Percentiles rank a stretch among this genome's conserved stretches.
These are phyloP conservation scores for Pontederia crassipes DNA, from an alignment of 176 grass and related monocot species.

Conservation along the genomic window DNA sequence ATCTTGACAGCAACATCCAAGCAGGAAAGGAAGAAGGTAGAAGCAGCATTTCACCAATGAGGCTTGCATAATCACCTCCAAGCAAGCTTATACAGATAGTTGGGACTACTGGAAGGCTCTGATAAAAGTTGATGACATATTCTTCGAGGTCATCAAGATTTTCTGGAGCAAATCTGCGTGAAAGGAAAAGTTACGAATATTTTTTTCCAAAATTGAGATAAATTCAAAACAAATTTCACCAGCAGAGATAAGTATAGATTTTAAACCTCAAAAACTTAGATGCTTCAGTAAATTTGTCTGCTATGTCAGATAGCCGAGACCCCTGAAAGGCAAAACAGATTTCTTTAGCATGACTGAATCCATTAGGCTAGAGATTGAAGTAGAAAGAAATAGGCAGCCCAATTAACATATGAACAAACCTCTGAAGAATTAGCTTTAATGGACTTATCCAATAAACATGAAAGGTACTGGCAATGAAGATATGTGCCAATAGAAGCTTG, in stretches of 20 bases:
- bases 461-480: conserved; percentile 35
- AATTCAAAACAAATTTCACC: not conserved
- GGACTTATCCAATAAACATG: conserved; percentile 7
- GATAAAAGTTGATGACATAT: conserved; percentile 51
- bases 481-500: conserved; percentile 64
- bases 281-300: conserved; percentile 7
- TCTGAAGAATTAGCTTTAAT: conserved; percentile 19
- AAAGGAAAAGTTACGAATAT: conserved; percentile 10
- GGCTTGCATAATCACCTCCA: conserved; percentile 50
- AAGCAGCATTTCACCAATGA: conserved; percentile 43
- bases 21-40: conserved; percentile 47
- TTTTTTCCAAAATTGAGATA: conserved; percentile 2
- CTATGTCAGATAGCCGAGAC: conserved; percentile 7
- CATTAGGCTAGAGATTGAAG: not conserved
- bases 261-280: conserved; percentile 40
- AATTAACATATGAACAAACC: conserved; percentile 19
- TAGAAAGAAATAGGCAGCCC: too few species aligned
- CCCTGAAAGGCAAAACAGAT: conserved; percentile 31
- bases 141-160: conserved; percentile 54
- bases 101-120: conserved; percentile 56
- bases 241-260: conserved; percentile 12
- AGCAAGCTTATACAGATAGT: conserved; percentile 89
- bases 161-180: conserved; percentile 34
- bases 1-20: conserved; percentile 83
- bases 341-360: not conserved